Evolutionary conservation across 805 yeast genomes (phyloP), one percentile per base, ranked within the genome.

Genomic region (Candida ipomoeae): DNA sequence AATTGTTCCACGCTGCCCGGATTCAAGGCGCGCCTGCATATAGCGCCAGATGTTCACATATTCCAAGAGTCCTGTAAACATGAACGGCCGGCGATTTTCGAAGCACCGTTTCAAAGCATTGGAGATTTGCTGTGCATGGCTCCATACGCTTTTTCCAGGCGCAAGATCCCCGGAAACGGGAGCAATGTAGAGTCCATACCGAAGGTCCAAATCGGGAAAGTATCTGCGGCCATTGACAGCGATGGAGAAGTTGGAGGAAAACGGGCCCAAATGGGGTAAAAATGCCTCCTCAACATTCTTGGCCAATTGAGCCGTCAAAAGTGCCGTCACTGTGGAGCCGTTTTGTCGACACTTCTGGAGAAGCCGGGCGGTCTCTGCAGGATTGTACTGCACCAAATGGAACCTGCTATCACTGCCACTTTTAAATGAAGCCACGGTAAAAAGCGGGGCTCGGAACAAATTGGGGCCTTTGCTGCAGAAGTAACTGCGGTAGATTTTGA

Each of bases 141-240:
- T 31, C 11, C 2, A 23, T 2, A 56, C 32, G 17, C 39, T 11
- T 17, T 20, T 20, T 3, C 46, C 46, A 10, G 53, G 51, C 2
- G n/a, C 4, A 5, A 52, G 37, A 20, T 32, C 8, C 11, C 48
- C 21, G 3, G 40, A 18, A 18, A 43, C 44, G 1, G 42, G 37
- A 7, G 57, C 21, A 10, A 55, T 41, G 39, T 45, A 55, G 5
- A 55, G 46, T 6, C 58, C 58, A 35, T 51, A 56, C 11, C 52
- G 49, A 2, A 48, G 42, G 26, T 48, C 36, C 13, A 44, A 5
- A 8, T 37, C 48, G 6, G 60, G 60, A 20, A 34, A 51, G 21
- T 32, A 55, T 13, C 56, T 36, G 8, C 60, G 51, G 26, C 60
- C 60, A 18, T 52, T 47, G 6, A 56, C 21, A 40, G 39, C 35